Evolutionary conservation across 108 stramenopile genomes (phyloP).

Genomic region (Conticribra guillardii): DNA sequence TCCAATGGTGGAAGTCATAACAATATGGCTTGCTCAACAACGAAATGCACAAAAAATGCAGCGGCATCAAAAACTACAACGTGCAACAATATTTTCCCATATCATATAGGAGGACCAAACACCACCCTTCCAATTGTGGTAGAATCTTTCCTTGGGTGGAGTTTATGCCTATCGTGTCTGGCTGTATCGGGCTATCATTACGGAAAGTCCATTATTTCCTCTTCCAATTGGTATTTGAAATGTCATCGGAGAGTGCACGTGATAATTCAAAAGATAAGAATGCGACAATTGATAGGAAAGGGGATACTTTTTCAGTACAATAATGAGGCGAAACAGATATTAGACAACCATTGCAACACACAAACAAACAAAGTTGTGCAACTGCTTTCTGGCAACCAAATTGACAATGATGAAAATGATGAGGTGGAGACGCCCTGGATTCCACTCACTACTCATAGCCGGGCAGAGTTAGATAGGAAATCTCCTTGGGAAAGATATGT

Average conservation of each 20-base stretch:
- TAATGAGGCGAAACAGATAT: not conserved
- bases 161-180: conserved; percentile 49
- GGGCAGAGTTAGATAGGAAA: conserved; percentile 30
- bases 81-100: conserved; percentile 1
- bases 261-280: not conserved
- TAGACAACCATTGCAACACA: not conserved
- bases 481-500: conserved; percentile 47
- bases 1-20: no score
- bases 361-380: not conserved
- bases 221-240: conserved; percentile 9
- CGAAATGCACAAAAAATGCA: no score
- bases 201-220: conserved; percentile 19
- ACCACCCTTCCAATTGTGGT: conserved; percentile 34
- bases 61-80: no score
- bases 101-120: conserved; percentile 48
- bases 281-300: not conserved
- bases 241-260: not conserved
- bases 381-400: not conserved
- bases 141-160: conserved; percentile 49
- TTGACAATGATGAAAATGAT: not conserved
- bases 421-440: conserved; percentile 30
- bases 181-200: conserved; percentile 53
- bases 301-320: not conserved
- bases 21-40: no score
- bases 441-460: conserved; percentile 47